A percentile compares a stretch with the other conserved stretches of the same genome.
These are phyloP conservation scores for Alternaria sp. DNA, from an alignment of 2,329 filamentous ascomycete genomes.

Conservation along the genomic window DNA sequence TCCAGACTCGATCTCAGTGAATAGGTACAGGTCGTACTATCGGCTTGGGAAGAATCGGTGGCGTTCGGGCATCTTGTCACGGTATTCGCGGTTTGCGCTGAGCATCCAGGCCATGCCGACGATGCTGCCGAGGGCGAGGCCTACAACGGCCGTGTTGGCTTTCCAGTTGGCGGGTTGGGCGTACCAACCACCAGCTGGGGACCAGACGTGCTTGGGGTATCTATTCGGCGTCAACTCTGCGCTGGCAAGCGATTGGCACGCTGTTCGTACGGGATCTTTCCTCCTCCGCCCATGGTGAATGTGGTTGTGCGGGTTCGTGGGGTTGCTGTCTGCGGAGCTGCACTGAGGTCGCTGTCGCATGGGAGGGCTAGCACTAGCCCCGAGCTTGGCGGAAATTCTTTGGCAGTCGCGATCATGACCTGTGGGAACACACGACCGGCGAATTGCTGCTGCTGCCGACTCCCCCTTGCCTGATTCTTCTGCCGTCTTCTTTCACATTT, in stretches of 20 bases:
- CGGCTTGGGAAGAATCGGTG: constrained; percentile 83
- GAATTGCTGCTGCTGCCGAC: constrained; percentile 34
- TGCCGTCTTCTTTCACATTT: constrained; percentile 12
- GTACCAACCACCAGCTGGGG: constrained; percentile 97
- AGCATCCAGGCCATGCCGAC: constrained; percentile 73
- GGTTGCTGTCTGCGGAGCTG: constrained; percentile 27
- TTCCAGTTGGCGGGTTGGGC: constrained; percentile 94
- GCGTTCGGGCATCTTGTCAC: constrained; percentile 77
- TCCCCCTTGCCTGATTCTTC: constrained; percentile 23
- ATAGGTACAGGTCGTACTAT: constrained; percentile 66
- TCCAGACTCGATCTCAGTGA: constrained; percentile 5
- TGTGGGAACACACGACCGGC: constrained; percentile 38
- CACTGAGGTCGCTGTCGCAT: constrained; percentile 34
- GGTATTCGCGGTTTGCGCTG: constrained; percentile 76
- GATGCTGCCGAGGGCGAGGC: constrained; percentile 72
- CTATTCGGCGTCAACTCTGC: constrained; percentile 57
- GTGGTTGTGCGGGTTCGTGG: constrained; percentile 57
- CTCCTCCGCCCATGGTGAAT: constrained; percentile 70
- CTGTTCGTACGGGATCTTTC: constrained; percentile 70
- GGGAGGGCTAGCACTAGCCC: constrained; percentile 26
- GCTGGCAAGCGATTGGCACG: constrained; percentile 23
- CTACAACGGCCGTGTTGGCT: constrained; percentile 82
- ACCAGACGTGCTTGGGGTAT: constrained; percentile 99
- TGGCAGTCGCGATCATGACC: constrained; percentile 36
- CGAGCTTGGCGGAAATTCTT: constrained; percentile 49